Evolutionary conservation across 2,329 filamentous ascomycete species (phyloP), one percentile per base, ranked within the genome.

Genomic region (Ophiognomonia clavigignenti-juglandacearum): DNA sequence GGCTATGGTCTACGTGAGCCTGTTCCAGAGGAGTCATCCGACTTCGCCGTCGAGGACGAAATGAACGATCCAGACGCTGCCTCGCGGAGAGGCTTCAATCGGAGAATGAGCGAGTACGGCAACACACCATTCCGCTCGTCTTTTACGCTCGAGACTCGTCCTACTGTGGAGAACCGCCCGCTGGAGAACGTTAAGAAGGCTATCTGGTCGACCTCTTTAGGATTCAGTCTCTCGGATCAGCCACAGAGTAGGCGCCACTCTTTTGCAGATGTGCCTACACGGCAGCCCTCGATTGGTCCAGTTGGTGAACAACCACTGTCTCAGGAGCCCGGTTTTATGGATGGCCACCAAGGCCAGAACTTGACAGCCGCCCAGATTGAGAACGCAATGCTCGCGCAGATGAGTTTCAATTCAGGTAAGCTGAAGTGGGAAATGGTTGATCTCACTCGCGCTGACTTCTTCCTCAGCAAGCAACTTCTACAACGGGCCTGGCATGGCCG

Each of bases 191-290:
- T 85, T 8, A 85, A 83, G 63, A 84, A 80, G 57, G 80, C 76
- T 4, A 78, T 80, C 52, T 90, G 85, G 85, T 83, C 86, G 54
- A 85, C 78, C 56, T 82, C 82, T 6, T 73, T 83, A n/a, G 82
- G 79, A 2, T 86, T 87, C 60, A 75, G 78, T 37, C 73, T 76
- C 14, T 55, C 78, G 20, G 73, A 71, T 4, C 83, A 87, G 24
- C 80, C 83, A 11, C 85, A 90, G 58, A 89, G 86, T 57, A 78
- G 88, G 50, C 81, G 88, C 23, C 88, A 92, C 64, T 92, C 88
- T 2, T 88, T 93, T 60, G 88, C 82, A 43, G 83, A 83, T 57
- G 74, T 84, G 58, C 80, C 43, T 13, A 82, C 79, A 22, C 74
- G 82, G 13, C 81, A 85, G 54, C 77, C 73, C 2, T 84, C 81